Conservation (phyloP, 257 asterid species). For the Jacaranda copaia region DNA sequence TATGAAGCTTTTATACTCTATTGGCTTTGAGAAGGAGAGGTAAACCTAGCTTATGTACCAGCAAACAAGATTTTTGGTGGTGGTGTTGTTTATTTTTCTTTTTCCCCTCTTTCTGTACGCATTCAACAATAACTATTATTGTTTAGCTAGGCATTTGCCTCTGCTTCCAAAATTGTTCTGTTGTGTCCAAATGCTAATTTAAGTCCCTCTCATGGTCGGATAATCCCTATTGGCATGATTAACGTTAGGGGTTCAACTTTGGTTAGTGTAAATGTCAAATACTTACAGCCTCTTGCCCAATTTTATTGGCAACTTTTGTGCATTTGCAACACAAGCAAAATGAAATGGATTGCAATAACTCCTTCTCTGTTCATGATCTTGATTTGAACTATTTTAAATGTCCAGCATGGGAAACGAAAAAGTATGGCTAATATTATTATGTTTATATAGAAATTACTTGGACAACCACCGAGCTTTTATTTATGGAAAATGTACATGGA, state of each 20-base stretch:
- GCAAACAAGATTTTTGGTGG: not conserved
- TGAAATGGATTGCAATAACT: slow-evolving; percentile 4
- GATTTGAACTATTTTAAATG: not conserved
- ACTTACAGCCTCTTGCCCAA: not conserved
- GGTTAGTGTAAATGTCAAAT: not conserved
- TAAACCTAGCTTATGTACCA: slow-evolving; percentile 1
- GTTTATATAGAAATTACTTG: not conserved
- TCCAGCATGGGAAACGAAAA: slow-evolving; percentile 6
- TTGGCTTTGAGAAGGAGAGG: not conserved
- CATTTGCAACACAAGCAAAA: slow-evolving; percentile 5
- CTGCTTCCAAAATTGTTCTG: not conserved
- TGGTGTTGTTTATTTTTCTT: too few relatives aligned
- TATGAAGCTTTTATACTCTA: slow-evolving; percentile 13
- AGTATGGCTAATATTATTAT: not conserved
- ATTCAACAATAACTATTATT: too few relatives aligned
- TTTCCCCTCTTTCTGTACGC: too few relatives aligned
- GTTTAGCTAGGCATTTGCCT: not conserved
- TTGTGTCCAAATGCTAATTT: slow-evolving; percentile 7
- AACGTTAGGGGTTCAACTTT: not conserved
- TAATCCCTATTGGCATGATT: not conserved
- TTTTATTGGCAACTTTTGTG: not conserved
- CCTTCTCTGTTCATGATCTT: not conserved
- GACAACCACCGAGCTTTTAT: not conserved
- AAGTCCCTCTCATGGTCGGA: not conserved
- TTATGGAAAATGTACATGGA: not conserved